Conservation (phyloP, 495 filamentous ascomycete species). For the Poronia punctata region DNA sequence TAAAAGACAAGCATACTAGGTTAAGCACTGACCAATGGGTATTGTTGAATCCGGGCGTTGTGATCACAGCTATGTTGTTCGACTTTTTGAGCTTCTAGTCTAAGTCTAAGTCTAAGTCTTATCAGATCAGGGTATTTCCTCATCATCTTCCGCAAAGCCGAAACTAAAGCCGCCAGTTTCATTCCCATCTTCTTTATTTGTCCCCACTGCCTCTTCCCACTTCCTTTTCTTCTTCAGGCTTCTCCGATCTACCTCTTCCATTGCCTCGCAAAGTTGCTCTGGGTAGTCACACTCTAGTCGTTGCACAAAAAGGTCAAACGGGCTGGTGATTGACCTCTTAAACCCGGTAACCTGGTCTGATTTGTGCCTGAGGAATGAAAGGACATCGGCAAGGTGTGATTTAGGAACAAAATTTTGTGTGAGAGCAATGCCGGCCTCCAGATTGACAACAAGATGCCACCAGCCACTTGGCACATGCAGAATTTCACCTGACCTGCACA, state of each 20-base stretch:
- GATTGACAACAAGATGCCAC: constrained; percentile 95
- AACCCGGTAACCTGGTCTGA: constrained; percentile 84
- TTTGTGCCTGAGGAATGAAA: constrained; percentile 79
- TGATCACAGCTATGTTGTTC: too few species aligned
- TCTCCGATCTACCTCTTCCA: constrained; percentile 57
- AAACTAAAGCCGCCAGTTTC: constrained; percentile 67
- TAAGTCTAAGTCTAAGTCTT: too few species aligned
- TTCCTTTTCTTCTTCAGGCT: constrained; percentile 64
- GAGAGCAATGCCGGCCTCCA: constrained; percentile 75
- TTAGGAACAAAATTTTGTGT: constrained; percentile 95
- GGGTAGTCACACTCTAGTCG: constrained; percentile 58
- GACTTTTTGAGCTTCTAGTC: too few species aligned
- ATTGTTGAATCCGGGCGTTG: too few species aligned
- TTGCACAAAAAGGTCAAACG: constrained; percentile 69
- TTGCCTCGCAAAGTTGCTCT: constrained; percentile 55
- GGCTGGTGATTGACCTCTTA: constrained; percentile 60
- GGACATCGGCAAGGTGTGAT: constrained; percentile 61
- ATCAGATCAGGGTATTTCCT: constrained; percentile 37
- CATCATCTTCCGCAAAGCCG: constrained; percentile 57
- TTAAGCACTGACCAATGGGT: too few species aligned
- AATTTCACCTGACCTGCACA: constrained; percentile 83
- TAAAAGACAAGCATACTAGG: too few species aligned
- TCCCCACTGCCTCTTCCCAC: constrained; percentile 71
- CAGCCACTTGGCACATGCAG: constrained; percentile 88
- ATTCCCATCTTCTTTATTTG: constrained; percentile 34